Evolutionary conservation across 331 rosid species (phyloP), one percentile per base, ranked within the genome.

Genomic region (Pyracantha coccinea): DNA sequence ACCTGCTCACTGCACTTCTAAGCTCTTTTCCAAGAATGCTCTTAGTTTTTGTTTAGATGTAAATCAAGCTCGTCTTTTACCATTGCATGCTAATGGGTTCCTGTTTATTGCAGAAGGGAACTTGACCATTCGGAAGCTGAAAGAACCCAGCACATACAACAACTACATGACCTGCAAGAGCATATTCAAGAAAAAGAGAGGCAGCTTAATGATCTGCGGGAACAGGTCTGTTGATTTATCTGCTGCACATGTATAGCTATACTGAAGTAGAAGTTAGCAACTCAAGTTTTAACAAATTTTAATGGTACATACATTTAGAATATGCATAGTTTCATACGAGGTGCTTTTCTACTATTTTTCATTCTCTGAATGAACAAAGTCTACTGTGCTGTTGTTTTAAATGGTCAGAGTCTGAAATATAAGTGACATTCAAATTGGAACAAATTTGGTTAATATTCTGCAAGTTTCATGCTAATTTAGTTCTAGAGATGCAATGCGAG

Each of bases 71-170:
- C 45, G 20, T 31, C 2, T 10, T 5, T 69, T 4, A 29, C 7
- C 4, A 33, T 23, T 35, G 16, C 28, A 31, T 60, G 33, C 65
- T 28, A 72, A 19, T 11, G 27, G 19, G 47, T 57, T 64, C 15
- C 28, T 74, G 15, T 53, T 41, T 53, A 61, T 73, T 82, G 80
- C 90, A 95, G 99, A 86, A 90, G 90, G 86, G 99, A 95, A 86
- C 96, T 86, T 29, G 97, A 92, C 81, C 97, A 95, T 80, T 85
- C 96, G 17, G 99, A 95, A 79, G 99, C 89, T 78, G 97, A 95
- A 86, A 92, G 97, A 83, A 86, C 96, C 66, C 99, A 92, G 72
- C 97, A 92, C 77, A 78, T 95, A 35, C 84, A 95, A 78, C 96
- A 95, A 85, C 75, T 92, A 69, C 96, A 86, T 54, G 99, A 92